phyloP scores from a whole-genome alignment of 1,284 basidiomycete genomes.

The Irpex lacteus region DNA sequence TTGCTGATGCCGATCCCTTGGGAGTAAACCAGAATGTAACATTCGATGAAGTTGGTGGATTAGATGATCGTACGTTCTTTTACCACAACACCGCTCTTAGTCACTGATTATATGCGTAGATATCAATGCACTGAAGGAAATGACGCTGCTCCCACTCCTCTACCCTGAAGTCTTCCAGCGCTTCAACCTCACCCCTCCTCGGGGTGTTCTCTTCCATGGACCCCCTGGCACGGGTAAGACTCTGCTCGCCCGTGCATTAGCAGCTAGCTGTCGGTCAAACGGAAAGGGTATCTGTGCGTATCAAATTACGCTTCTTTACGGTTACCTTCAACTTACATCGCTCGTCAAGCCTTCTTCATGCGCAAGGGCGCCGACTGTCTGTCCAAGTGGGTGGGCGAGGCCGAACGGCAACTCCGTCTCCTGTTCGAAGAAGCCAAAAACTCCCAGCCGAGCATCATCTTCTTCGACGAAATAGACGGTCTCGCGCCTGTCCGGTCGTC shows the following conservation, averaged over 20 bases:
- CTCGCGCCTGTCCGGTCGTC: conserved; percentile 96
- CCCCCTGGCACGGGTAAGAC: conserved; percentile 96
- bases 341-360: conserved; percentile 91
- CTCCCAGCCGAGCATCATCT: conserved; percentile 94
- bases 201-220: conserved; percentile 97
- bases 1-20: conserved; percentile 97
- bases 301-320: conserved; percentile 2
- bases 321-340: conserved; percentile 2
- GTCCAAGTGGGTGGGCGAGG: conserved; percentile 99
- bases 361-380: conserved; percentile 98
- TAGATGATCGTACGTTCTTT: conserved; percentile 81
- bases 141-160: conserved; percentile 93
- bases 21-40: conserved; percentile 93
- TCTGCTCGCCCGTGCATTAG: conserved; percentile 88
- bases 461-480: conserved; percentile 99
- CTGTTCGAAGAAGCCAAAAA: conserved; percentile 96
- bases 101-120: conserved; percentile 44
- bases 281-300: conserved; percentile 86
- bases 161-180: conserved; percentile 98
- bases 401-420: conserved; percentile 92
- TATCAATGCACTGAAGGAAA: conserved; percentile 97
- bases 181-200: conserved; percentile 92
- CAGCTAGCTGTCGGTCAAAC: conserved; percentile 88
- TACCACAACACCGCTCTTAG: not conserved
- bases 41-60: conserved; percentile 96